Evolutionary conservation across 306 rosid genomes (phyloP).

Genomic region (Biancaea sappan): DNA sequence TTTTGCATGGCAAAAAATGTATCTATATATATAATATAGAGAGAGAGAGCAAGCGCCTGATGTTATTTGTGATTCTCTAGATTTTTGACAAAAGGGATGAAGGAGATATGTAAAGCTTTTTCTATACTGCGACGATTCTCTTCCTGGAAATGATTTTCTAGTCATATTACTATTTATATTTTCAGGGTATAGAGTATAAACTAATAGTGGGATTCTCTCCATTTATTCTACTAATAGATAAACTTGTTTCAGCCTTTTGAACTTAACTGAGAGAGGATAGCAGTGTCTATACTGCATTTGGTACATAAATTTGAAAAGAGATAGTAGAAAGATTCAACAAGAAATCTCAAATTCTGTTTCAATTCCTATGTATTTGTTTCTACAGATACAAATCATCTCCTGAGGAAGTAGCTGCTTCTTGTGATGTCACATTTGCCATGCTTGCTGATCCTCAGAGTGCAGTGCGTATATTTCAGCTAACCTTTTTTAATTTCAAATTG

Average conservation of each 20-base stretch:
- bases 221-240: neutral
- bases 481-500: slow-evolving; percentile 11
- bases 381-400: slow-evolving; percentile 85
- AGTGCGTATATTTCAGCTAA: slow-evolving; percentile 57
- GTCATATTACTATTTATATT: neutral
- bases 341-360: slow-evolving; percentile 15
- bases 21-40: neutral
- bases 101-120: neutral
- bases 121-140: neutral
- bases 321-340: neutral
- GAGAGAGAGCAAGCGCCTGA: neutral
- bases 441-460: slow-evolving; percentile 98
- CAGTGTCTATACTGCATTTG: neutral
- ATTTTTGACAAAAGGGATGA: neutral
- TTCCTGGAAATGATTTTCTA: neutral
- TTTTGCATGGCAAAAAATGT: neutral
- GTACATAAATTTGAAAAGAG: slow-evolving; percentile 21
- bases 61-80: neutral
- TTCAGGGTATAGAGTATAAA: neutral
- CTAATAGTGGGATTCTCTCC: neutral
- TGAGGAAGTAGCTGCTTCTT: slow-evolving; percentile 86
- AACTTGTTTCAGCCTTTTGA: neutral
- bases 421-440: slow-evolving; percentile 96
- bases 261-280: slow-evolving; percentile 2
- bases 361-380: slow-evolving; percentile 1